Evolutionary conservation across 257 asterid genomes (phyloP).

Genomic region (Solanum medicagineum): DNA sequence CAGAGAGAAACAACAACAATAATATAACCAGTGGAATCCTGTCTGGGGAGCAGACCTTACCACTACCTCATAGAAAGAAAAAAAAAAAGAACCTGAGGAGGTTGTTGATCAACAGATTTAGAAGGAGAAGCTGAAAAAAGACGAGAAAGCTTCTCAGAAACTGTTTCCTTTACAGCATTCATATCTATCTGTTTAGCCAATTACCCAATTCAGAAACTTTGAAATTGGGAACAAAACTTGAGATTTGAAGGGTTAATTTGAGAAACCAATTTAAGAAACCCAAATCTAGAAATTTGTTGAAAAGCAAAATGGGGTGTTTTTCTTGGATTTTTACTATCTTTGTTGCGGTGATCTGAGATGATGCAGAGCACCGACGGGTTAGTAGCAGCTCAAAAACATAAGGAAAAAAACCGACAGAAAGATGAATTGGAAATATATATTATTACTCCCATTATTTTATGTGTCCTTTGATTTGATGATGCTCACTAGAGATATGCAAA

Average conservation of each 20-base stretch:
- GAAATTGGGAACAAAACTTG: background rate
- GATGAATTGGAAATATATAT: too few species aligned
- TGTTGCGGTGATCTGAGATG: background rate
- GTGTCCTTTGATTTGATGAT: too few species aligned
- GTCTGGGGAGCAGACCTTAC: too few species aligned
- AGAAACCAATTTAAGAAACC: background rate
- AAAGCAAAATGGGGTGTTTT: background rate
- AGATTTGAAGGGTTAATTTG: background rate
- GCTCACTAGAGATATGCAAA: too few species aligned
- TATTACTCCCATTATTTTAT: too few species aligned
- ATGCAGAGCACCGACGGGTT: background rate
- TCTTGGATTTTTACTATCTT: background rate
- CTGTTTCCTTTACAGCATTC: conserved; percentile 59
- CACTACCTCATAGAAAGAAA: too few species aligned
- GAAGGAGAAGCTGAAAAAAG: conserved; percentile 69
- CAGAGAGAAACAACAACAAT: background rate
- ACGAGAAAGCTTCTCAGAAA: conserved; percentile 57
- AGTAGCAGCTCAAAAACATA: background rate
- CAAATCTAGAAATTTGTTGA: background rate
- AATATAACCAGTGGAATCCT: too few species aligned
- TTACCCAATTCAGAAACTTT: background rate
- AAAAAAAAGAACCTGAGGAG: conserved; percentile 45
- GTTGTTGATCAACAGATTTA: conserved; percentile 35
- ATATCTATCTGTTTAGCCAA: conserved; percentile 9
- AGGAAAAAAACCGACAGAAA: too few species aligned